A percentile compares a stretch with the other conserved stretches of the same genome.
These are phyloP conservation scores for Penicillium chermesinum DNA, from an alignment of 495 filamentous ascomycete genomes.

Conservation along the genomic window DNA sequence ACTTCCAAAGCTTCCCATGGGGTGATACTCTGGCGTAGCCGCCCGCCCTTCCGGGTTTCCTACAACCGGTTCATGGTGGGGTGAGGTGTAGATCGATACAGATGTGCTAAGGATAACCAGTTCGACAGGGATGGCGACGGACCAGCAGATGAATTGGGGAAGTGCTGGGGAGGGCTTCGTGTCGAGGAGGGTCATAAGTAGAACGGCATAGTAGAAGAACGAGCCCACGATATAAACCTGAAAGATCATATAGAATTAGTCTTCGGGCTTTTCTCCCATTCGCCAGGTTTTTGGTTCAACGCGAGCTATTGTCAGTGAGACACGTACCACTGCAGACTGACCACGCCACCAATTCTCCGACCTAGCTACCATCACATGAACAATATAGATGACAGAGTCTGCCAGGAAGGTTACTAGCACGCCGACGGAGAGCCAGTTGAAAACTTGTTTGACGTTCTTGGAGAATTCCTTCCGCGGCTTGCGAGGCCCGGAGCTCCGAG, in stretches of 20 bases:
- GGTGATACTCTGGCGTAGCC: slow-evolving; percentile 46
- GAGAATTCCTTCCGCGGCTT: slow-evolving; percentile 48
- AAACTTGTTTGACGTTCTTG: slow-evolving; percentile 55
- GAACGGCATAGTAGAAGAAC: slow-evolving; percentile 65
- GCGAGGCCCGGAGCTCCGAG: slow-evolving; percentile 34
- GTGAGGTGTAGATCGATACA: slow-evolving; percentile 53
- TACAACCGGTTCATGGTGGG: slow-evolving; percentile 55
- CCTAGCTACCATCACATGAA: slow-evolving; percentile 63
- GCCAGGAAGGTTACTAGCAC: slow-evolving; percentile 67
- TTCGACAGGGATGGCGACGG: slow-evolving; percentile 61
- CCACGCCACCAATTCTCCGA: slow-evolving; percentile 87
- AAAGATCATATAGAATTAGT: slow-evolving; percentile 11
- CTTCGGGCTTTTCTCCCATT: background rate
- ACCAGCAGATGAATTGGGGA: slow-evolving; percentile 71
- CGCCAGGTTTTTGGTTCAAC: slow-evolving; percentile 2
- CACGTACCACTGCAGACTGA: slow-evolving; percentile 73
- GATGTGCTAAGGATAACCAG: slow-evolving; percentile 61
- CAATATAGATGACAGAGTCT: slow-evolving; percentile 67
- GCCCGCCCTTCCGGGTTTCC: slow-evolving; percentile 46
- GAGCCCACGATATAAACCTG: slow-evolving; percentile 80
- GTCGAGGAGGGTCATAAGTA: slow-evolving; percentile 77
- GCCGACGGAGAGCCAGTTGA: slow-evolving; percentile 66
- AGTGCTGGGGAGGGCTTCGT: slow-evolving; percentile 66
- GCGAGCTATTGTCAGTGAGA: background rate
- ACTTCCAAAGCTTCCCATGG: slow-evolving; percentile 64